Evolutionary conservation across 371 early-diverging fungal genomes (phyloP).

Genomic region (Rhizopus delemar): DNA sequence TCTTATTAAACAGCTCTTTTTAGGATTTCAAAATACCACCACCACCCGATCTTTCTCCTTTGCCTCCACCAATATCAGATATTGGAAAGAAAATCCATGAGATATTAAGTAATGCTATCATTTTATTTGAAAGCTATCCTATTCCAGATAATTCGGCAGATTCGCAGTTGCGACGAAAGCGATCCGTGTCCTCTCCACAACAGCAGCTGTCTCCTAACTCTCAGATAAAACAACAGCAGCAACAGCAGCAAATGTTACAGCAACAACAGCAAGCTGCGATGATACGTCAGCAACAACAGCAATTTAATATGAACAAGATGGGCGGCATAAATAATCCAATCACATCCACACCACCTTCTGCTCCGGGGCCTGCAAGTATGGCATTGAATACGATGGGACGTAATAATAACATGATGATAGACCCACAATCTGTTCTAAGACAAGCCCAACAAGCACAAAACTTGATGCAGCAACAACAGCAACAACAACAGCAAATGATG

Average conservation of each 20-base stretch:
- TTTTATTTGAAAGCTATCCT: constrained; percentile 22
- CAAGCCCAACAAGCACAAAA: constrained; percentile 30
- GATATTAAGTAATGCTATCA: constrained; percentile 33
- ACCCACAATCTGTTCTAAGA: constrained; percentile 31
- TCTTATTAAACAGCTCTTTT: constrained; percentile 1
- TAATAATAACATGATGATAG: constrained; percentile 17
- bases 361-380: not conserved
- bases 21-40: constrained; percentile 38
- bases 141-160: not conserved
- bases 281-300: constrained; percentile 16
- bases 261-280: constrained; percentile 20
- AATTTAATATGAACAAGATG: constrained; percentile 8
- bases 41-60: constrained; percentile 45
- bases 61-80: constrained; percentile 39
- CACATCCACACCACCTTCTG: constrained; percentile 1
- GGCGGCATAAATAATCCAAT: constrained; percentile 2
- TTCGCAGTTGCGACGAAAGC: constrained; percentile 11
- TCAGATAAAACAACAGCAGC: constrained; percentile 13
- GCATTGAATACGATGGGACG: not conserved
- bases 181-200: constrained; percentile 16
- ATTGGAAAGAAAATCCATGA: constrained; percentile 38
- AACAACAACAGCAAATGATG: constrained; percentile 23
- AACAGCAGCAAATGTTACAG: constrained; percentile 18
- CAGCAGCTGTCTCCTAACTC: constrained; percentile 11
- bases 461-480: constrained; percentile 21